A percentile compares a stretch with the other conserved stretches of the same genome.
Conservation (phyloP, 345 rosid genomes). For the Anastatica hierochuntica region DNA sequence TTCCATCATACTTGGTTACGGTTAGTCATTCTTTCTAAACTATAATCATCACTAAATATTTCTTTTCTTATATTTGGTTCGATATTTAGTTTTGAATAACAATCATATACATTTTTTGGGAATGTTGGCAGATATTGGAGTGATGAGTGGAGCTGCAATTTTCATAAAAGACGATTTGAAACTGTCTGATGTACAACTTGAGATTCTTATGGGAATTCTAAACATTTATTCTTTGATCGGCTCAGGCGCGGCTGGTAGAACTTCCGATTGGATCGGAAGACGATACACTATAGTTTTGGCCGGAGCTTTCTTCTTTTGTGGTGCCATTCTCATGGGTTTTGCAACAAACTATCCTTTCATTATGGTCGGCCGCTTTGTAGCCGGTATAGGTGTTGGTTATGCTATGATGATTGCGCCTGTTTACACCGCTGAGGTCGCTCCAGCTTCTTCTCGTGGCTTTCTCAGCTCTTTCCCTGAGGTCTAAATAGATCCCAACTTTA, state of each 20-base stretch:
- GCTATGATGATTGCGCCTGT: conserved; percentile 60
- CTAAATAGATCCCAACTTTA: not conserved
- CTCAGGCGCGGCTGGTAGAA: conserved; percentile 44
- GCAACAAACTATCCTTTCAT: conserved; percentile 48
- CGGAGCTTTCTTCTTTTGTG: conserved; percentile 42
- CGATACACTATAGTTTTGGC: conserved; percentile 62
- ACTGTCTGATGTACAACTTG: conserved; percentile 28
- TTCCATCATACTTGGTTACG: conserved; percentile 63
- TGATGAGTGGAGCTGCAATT: conserved; percentile 28
- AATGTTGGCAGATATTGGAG: conserved; percentile 23
- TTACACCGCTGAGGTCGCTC: conserved; percentile 52
- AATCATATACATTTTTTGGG: not conserved
- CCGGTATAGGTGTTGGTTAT: conserved; percentile 71
- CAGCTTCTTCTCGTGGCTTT: conserved; percentile 48
- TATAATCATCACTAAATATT: no score
- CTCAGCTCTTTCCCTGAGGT: conserved; percentile 60
- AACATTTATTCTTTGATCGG: conserved; percentile 54
- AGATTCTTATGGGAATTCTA: conserved; percentile 49
- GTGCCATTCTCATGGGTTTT: conserved; percentile 58
- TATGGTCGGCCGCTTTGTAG: conserved; percentile 50
- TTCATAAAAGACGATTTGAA: conserved; percentile 18
- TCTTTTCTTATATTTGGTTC: not conserved
- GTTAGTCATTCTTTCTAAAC: conserved; percentile 31
- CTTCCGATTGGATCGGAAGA: conserved; percentile 61
- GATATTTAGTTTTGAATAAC: not conserved